phyloP scores from a whole-genome alignment of 2,329 filamentous ascomycete species.

The Aspergillus quadrilineatus region DNA sequence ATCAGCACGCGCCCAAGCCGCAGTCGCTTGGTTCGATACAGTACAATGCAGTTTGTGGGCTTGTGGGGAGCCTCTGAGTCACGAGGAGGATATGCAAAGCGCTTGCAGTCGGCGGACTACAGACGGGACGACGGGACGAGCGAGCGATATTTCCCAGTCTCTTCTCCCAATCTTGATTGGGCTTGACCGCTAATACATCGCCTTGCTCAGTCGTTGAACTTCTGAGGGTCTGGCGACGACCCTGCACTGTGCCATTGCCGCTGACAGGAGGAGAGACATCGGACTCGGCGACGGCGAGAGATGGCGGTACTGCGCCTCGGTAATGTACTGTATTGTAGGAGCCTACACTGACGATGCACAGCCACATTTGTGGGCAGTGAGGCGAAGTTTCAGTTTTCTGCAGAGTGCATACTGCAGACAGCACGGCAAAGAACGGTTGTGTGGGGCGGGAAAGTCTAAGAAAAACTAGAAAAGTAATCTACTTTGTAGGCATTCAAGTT shows the following conservation, averaged over 20 bases:
- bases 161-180: constrained; percentile 1
- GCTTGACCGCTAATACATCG: constrained; percentile 3
- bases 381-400: constrained; percentile 12
- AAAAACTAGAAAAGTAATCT: background rate
- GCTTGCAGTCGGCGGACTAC: constrained; percentile 17
- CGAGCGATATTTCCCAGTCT: background rate
- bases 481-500: too few relatives aligned
- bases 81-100: constrained; percentile 7
- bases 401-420: constrained; percentile 8
- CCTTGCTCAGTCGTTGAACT: background rate
- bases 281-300: background rate
- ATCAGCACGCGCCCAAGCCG: constrained; percentile 26
- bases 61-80: constrained; percentile 16
- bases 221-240: background rate
- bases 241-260: background rate
- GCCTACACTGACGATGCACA: background rate
- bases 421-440: constrained; percentile 10
- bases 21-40: constrained; percentile 13
- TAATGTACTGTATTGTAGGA: too few relatives aligned
- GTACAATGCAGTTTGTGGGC: background rate
- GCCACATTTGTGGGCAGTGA: constrained; percentile 10
- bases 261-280: background rate
- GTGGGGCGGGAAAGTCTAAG: background rate
- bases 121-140: constrained; percentile 11
- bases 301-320: constrained; percentile 17